phyloP scores from a whole-genome alignment of 2,329 filamentous ascomycete genomes.

The Aspergillus fumigatus region DNA sequence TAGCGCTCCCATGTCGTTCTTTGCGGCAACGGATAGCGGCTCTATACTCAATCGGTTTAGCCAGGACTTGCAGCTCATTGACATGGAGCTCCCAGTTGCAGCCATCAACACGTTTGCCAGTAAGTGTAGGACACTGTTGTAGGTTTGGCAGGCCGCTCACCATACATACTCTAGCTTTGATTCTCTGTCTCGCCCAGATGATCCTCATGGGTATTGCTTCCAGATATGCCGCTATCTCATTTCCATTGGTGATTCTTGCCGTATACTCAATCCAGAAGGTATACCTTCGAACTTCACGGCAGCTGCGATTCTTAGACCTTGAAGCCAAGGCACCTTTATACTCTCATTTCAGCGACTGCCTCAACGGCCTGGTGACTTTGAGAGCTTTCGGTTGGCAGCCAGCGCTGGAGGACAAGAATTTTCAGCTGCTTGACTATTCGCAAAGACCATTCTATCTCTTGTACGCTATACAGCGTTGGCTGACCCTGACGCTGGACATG shows the following conservation, averaged over 20 bases:
- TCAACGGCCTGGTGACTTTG: conserved; percentile 53
- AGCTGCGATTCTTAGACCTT: conserved; percentile 57
- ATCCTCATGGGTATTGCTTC: conserved; percentile 46
- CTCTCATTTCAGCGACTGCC: conserved; percentile 54
- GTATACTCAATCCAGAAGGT: conserved; percentile 53
- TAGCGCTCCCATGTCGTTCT: conserved; percentile 41
- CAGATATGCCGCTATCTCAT: conserved; percentile 46
- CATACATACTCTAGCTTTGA: conserved; percentile 14
- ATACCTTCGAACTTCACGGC: conserved; percentile 58
- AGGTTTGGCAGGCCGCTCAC: neutral
- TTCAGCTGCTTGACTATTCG: conserved; percentile 48
- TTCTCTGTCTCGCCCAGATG: conserved; percentile 43
- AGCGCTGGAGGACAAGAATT: conserved; percentile 42
- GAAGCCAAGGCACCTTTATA: conserved; percentile 59
- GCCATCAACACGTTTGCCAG: conserved; percentile 38
- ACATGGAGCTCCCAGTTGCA: conserved; percentile 41
- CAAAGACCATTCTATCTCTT: conserved; percentile 57
- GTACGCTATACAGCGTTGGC: conserved; percentile 55
- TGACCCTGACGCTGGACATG: conserved; percentile 48
- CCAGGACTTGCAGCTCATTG: conserved; percentile 42
- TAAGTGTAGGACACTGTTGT: conserved; percentile 8
- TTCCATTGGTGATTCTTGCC: conserved; percentile 46
- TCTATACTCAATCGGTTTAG: conserved; percentile 42
- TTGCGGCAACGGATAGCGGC: conserved; percentile 40
- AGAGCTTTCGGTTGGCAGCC: conserved; percentile 55